phyloP scores from a whole-genome alignment of 1,284 basidiomycete species.

The Sutorius eximius region DNA sequence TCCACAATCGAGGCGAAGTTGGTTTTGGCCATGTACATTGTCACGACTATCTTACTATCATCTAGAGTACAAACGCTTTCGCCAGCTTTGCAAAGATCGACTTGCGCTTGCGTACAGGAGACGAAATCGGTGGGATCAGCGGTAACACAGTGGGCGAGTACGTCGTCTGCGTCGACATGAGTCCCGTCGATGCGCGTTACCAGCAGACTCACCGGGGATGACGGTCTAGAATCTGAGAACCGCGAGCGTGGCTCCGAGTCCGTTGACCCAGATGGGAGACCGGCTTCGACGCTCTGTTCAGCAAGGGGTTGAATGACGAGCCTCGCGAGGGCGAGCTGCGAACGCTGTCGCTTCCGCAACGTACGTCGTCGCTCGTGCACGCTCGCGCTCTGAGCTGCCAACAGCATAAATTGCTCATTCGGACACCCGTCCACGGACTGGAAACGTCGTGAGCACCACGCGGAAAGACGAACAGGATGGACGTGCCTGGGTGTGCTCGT shows the following conservation, averaged over 20 bases:
- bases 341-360: slow-evolving; percentile 12
- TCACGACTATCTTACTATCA: not conserved
- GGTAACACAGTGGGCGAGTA: not conserved
- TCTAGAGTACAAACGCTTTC: slow-evolving; percentile 8
- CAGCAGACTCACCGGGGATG: slow-evolving; percentile 21
- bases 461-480: not conserved
- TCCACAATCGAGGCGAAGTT: not conserved
- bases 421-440: not conserved
- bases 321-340: not conserved
- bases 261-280: slow-evolving; percentile 7
- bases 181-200: not conserved
- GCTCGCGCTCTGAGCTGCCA: slow-evolving; percentile 20
- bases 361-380: slow-evolving; percentile 20
- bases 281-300: not conserved
- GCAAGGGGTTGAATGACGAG: slow-evolving; percentile 5
- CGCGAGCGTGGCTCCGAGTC: slow-evolving; percentile 26
- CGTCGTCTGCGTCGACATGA: slow-evolving; percentile 6
- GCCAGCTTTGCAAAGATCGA: slow-evolving; percentile 17
- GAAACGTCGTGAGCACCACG: not conserved
- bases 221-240: slow-evolving; percentile 17
- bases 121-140: not conserved
- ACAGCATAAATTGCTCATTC: slow-evolving; percentile 15
- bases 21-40: no score
- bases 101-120: slow-evolving; percentile 10
- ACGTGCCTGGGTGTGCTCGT: slow-evolving; percentile 10